These are phyloP conservation scores for Solanum etuberosum DNA, from an alignment of 257 asterid genomes.

Conservation along the genomic window DNA sequence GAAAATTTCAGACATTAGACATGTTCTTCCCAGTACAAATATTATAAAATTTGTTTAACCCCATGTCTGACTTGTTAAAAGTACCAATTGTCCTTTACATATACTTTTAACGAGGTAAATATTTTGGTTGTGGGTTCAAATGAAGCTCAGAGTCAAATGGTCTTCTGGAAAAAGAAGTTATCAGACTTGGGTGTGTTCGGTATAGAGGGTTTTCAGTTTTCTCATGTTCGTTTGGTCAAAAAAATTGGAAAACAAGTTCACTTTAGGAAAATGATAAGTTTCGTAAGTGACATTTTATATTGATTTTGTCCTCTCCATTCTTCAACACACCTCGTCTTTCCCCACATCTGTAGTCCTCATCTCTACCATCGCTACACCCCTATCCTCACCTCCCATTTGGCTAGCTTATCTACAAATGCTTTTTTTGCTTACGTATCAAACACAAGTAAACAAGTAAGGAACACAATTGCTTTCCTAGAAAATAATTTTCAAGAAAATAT, in stretches of 20 bases:
- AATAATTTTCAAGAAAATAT: too few species aligned
- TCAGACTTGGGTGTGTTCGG: not conserved
- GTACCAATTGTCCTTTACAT: not conserved
- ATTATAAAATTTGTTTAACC: not conserved
- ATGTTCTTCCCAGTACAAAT: not conserved
- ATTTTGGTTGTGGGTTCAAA: not conserved
- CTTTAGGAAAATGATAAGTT: not conserved
- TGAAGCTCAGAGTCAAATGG: not conserved
- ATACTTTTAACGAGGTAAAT: not conserved
- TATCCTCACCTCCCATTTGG: too few species aligned
- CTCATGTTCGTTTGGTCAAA: not conserved
- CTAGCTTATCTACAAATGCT: too few species aligned
- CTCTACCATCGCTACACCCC: too few species aligned
- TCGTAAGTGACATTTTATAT: too few species aligned
- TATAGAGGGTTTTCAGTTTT: not conserved
- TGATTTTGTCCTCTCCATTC: not conserved
- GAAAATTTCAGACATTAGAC: not conserved
- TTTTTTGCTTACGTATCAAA: too few species aligned
- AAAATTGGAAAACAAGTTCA: too few species aligned
- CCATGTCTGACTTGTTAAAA: not conserved
- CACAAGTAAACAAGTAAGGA: too few species aligned
- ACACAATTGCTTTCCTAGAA: too few species aligned
- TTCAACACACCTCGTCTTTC: not conserved
- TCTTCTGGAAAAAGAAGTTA: not conserved
- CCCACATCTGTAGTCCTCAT: too few species aligned